Percentiles rank a stretch among this genome's conserved stretches.
phyloP scores from a whole-genome alignment of 306 rosid species.

The Dryas alaskensis region DNA sequence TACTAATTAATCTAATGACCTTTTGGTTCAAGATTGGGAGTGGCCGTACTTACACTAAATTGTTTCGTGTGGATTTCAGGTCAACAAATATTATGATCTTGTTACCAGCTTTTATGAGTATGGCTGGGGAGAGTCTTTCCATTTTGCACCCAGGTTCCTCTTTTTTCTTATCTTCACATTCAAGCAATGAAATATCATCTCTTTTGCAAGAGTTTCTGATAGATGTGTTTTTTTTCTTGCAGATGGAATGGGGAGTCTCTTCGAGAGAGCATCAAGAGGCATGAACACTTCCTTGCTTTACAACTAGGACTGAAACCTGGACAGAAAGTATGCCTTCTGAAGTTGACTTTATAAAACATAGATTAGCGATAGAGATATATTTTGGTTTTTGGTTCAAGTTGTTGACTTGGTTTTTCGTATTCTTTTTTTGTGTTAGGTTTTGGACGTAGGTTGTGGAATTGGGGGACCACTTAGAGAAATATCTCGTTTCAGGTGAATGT shows the following conservation, averaged over 20 bases:
- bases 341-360: constrained; percentile 12
- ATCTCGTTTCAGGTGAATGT: constrained; percentile 73
- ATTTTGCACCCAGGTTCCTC: constrained; percentile 81
- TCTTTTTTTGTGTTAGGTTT: constrained; percentile 47
- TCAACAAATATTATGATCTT: constrained; percentile 88
- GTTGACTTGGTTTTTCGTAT: background rate
- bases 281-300: constrained; percentile 90
- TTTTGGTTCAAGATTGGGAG: constrained; percentile 12
- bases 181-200: background rate
- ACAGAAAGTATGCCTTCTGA: constrained; percentile 62
- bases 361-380: background rate
- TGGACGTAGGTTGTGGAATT: constrained; percentile 97
- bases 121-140: constrained; percentile 99
- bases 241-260: constrained; percentile 93
- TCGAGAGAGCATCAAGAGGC: constrained; percentile 88
- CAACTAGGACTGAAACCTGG: constrained; percentile 81
- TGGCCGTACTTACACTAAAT: constrained; percentile 10
- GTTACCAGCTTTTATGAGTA: constrained; percentile 93
- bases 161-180: background rate
- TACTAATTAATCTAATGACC: background rate
- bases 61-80: constrained; percentile 52
- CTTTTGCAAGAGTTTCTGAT: background rate
- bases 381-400: constrained; percentile 10
- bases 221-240: constrained; percentile 14
- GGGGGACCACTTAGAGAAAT: constrained; percentile 94